These are phyloP conservation scores for Hypoxylon sp. DNA, from an alignment of 2,329 filamentous ascomycete genomes.

Conservation along the genomic window DNA sequence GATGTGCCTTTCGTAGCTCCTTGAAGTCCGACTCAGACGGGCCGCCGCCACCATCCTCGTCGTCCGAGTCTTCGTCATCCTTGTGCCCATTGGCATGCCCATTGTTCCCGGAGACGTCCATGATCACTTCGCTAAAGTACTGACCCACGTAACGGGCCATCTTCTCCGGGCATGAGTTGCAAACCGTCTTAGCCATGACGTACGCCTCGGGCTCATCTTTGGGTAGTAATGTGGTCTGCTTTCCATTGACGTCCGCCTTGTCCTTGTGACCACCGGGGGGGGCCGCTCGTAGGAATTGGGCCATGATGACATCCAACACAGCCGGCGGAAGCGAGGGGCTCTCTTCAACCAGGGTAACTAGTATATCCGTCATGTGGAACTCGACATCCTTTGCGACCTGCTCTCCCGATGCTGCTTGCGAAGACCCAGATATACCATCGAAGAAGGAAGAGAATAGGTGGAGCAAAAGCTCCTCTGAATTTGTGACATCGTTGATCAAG, in stretches of 20 bases:
- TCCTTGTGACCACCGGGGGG: constrained; percentile 73
- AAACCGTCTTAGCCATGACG: constrained; percentile 95
- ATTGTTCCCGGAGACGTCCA: constrained; percentile 79
- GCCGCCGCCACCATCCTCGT: constrained; percentile 69
- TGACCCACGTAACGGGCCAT: constrained; percentile 95
- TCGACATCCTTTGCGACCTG: constrained; percentile 93
- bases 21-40: constrained; percentile 86
- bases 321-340: constrained; percentile 79
- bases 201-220: constrained; percentile 94
- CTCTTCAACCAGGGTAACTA: constrained; percentile 90
- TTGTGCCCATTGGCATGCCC: constrained; percentile 68
- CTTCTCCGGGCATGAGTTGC: constrained; percentile 88
- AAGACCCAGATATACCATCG: constrained; percentile 85
- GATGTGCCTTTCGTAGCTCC: constrained; percentile 90
- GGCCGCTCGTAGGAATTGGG: constrained; percentile 92
- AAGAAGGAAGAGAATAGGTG: constrained; percentile 90
- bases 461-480: constrained; percentile 81
- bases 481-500: constrained; percentile 87
- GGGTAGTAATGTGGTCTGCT: constrained; percentile 83
- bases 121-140: constrained; percentile 96
- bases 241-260: constrained; percentile 73
- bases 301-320: constrained; percentile 92
- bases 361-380: constrained; percentile 87
- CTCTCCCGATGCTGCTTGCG: constrained; percentile 80
- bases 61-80: constrained; percentile 71